A percentile compares a stretch with the other conserved stretches of the same genome.
Evolutionary conservation across 768 basidiomycete genomes (phyloP).

Genomic region (Leccinum ochraceum): DNA sequence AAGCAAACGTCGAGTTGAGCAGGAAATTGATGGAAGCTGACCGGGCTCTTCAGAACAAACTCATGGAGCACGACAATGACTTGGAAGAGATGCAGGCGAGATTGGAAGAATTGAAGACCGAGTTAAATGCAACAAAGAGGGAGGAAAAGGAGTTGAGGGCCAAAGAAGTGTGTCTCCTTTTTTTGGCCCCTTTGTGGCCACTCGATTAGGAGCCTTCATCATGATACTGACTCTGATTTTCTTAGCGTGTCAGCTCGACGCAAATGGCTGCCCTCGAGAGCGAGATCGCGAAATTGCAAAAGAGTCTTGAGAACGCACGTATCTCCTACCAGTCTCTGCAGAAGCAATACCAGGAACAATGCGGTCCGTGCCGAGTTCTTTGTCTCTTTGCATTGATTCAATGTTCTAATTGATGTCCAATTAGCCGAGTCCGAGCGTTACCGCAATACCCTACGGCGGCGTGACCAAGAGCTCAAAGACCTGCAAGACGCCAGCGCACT

Average conservation of each 20-base stretch:
- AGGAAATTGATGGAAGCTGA: constrained; percentile 78
- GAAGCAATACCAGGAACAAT: constrained; percentile 89
- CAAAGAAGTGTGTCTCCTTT: constrained; percentile 65
- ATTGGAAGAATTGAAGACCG: constrained; percentile 75
- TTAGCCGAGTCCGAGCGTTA: constrained; percentile 78
- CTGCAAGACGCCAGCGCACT: constrained; percentile 59
- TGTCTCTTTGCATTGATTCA: neutral
- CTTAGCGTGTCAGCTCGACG: constrained; percentile 59
- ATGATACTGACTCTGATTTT: constrained; percentile 9
- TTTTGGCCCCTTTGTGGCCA: constrained; percentile 6
- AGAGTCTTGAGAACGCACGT: constrained; percentile 71
- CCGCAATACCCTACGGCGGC: constrained; percentile 68
- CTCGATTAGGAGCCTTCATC: neutral
- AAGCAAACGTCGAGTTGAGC: constrained; percentile 72
- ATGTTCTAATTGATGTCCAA: neutral
- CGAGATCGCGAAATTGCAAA: constrained; percentile 76
- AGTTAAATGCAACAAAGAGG: constrained; percentile 76
- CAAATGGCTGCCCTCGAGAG: constrained; percentile 74
- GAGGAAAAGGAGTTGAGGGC: constrained; percentile 91
- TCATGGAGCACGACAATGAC: constrained; percentile 79
- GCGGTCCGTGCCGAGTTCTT: constrained; percentile 49
- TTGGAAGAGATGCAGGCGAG: constrained; percentile 76
- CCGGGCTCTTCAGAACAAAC: constrained; percentile 59
- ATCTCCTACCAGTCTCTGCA: constrained; percentile 75
- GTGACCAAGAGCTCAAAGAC: constrained; percentile 72